Conservation (phyloP, 2,329 filamentous ascomycete species). For the Akanthomyces uredinophilus region DNA sequence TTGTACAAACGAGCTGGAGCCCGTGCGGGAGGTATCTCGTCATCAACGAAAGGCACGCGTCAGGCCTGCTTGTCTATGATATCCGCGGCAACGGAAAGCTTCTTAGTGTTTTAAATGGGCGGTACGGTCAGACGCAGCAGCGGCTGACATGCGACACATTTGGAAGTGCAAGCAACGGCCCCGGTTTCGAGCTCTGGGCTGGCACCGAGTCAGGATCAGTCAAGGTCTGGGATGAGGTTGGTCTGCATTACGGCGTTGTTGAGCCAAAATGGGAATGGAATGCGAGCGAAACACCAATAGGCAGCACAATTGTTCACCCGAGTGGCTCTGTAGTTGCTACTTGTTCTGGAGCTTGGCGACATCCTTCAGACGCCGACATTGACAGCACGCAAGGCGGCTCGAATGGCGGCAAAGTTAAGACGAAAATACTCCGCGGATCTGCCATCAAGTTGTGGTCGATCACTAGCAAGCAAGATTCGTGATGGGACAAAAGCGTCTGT, state of each 20-base stretch:
- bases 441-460: conserved; percentile 13
- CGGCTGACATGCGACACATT: conserved; percentile 53
- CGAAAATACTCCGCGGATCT: conserved; percentile 5
- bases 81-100: conserved; percentile 54
- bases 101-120: conserved; percentile 49
- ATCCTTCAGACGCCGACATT: conserved; percentile 19
- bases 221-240: conserved; percentile 55
- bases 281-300: conserved; percentile 43
- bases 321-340: conserved; percentile 53
- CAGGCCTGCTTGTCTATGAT: conserved; percentile 56
- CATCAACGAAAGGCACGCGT: conserved; percentile 55
- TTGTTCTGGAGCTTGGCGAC: conserved; percentile 51
- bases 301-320: conserved; percentile 45
- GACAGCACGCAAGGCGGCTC: background rate
- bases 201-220: conserved; percentile 50
- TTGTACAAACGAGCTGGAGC: conserved; percentile 57
- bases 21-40: conserved; percentile 58
- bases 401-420: background rate
- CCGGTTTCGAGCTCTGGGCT: conserved; percentile 58
- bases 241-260: conserved; percentile 39
- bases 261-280: conserved; percentile 46
- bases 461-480: background rate
- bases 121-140: conserved; percentile 49
- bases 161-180: conserved; percentile 25
- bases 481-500: background rate